phyloP scores from a whole-genome alignment of 139 green algal species.

The Klebsormidium nitens region DNA sequence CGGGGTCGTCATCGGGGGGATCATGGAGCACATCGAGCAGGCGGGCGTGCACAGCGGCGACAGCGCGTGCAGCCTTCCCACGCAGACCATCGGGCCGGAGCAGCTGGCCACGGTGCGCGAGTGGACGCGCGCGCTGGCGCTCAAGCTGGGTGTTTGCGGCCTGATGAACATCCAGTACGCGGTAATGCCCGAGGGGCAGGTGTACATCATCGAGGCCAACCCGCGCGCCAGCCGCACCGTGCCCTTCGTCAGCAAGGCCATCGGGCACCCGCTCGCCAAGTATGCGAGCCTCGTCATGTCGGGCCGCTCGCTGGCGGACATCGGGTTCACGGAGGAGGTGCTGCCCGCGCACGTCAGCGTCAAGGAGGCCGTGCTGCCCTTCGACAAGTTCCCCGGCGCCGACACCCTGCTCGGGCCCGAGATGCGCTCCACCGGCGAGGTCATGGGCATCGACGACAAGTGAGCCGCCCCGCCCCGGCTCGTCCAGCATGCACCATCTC shows the following conservation, averaged over 20 bases:
- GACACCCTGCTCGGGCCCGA: constrained; percentile 96
- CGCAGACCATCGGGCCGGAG: constrained; percentile 77
- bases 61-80: constrained; percentile 86
- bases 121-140: constrained; percentile 75
- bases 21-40: constrained; percentile 99
- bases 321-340: constrained; percentile 85
- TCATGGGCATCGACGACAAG: no score
- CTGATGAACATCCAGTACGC: constrained; percentile 99
- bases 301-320: constrained; percentile 75
- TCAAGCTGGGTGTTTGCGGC: constrained; percentile 85
- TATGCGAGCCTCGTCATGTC: constrained; percentile 94
- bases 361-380: constrained; percentile 98
- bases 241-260: constrained; percentile 97
- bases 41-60: constrained; percentile 94
- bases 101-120: constrained; percentile 73
- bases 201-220: constrained; percentile 99
- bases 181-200: constrained; percentile 68
- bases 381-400: constrained; percentile 96
- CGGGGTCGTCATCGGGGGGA: constrained; percentile 92
- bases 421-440: constrained; percentile 96
- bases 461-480: no score
- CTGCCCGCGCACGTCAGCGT: constrained; percentile 83
- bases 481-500: no score
- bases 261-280: constrained; percentile 92
- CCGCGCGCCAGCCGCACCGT: constrained; percentile 93